Percentiles rank a stretch among this genome's conserved stretches.
Evolutionary conservation across 768 basidiomycete genomes (phyloP).

Genomic region (Leucogyrophana mollusca): DNA sequence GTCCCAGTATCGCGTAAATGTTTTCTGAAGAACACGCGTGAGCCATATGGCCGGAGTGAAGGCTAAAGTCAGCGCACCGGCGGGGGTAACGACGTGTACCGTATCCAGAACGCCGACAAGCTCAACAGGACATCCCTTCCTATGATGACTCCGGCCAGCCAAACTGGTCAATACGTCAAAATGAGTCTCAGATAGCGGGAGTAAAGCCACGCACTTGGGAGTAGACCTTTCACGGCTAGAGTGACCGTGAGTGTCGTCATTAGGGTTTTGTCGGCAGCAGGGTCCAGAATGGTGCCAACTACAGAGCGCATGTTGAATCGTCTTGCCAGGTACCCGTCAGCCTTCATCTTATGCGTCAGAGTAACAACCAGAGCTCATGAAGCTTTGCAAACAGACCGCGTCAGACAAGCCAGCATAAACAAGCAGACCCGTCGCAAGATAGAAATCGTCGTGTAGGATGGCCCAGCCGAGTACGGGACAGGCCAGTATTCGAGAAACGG

Average conservation of each 20-base stretch:
- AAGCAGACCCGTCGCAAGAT: conserved; percentile 77
- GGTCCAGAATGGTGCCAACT: conserved; percentile 94
- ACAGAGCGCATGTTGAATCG: conserved; percentile 85
- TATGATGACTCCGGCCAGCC: conserved; percentile 81
- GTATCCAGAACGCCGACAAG: conserved; percentile 88
- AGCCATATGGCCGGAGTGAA: neutral
- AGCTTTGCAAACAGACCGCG: conserved; percentile 53
- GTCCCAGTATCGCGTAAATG: conserved; percentile 91
- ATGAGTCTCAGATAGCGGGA: neutral
- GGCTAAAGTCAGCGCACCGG: conserved; percentile 57
- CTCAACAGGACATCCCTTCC: conserved; percentile 87
- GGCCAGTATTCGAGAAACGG: conserved; percentile 80
- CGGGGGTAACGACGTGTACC: conserved; percentile 83
- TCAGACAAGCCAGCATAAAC: conserved; percentile 93
- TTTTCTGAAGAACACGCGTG: conserved; percentile 59
- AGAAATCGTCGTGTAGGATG: conserved; percentile 78
- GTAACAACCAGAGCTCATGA: conserved; percentile 1
- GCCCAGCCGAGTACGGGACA: conserved; percentile 94
- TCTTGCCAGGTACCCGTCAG: conserved; percentile 89
- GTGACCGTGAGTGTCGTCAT: conserved; percentile 93
- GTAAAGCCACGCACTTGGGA: conserved; percentile 63
- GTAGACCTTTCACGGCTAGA: conserved; percentile 75
- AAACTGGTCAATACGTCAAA: conserved; percentile 48
- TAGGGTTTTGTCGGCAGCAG: conserved; percentile 93
- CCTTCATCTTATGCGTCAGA: conserved; percentile 42